phyloP scores from a whole-genome alignment of 257 asterid species.

The Lavandula angustifolia region DNA sequence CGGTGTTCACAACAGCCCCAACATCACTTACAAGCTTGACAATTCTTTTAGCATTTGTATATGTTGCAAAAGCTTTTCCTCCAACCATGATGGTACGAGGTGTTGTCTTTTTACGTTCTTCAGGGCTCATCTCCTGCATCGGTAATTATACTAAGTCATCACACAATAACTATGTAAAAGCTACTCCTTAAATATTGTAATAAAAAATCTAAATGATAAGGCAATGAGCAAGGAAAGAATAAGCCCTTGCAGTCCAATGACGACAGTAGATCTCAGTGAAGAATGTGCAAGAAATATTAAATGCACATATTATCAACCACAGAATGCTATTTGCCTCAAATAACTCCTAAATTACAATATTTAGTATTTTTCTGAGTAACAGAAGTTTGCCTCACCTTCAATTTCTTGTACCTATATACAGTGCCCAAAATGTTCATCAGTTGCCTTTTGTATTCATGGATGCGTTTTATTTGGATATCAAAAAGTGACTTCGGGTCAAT shows the following conservation, averaged over 20 bases:
- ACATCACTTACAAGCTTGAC: slow-evolving; percentile 96
- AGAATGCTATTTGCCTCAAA: slow-evolving; percentile 5
- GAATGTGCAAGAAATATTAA: slow-evolving; percentile 13
- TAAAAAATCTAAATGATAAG: slow-evolving; percentile 2
- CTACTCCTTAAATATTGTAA: not conserved
- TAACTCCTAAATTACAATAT: slow-evolving; percentile 1
- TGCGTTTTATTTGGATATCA: slow-evolving; percentile 98
- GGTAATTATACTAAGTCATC: slow-evolving; percentile 14
- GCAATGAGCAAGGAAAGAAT: not conserved
- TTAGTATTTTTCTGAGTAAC: slow-evolving; percentile 24
- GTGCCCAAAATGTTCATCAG: slow-evolving; percentile 86
- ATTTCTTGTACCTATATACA: slow-evolving; percentile 92
- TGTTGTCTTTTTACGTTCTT: slow-evolving; percentile 70
- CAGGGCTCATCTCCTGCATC: slow-evolving; percentile 93
- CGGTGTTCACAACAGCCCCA: slow-evolving; percentile 88
- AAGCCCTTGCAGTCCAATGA: slow-evolving; percentile 9
- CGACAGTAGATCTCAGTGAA: not conserved
- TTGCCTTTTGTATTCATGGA: slow-evolving; percentile 98
- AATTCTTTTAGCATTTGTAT: slow-evolving; percentile 93
- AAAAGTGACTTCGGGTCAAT: slow-evolving; percentile 85
- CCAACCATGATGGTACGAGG: slow-evolving; percentile 98
- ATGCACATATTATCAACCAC: not conserved
- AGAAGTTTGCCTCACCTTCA: slow-evolving; percentile 67
- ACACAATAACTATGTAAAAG: slow-evolving; percentile 7
- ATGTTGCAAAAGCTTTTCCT: slow-evolving; percentile 99